Evolutionary conservation across 768 basidiomycete genomes (phyloP).

Genomic region (Brasilioporus rufonigricans): DNA sequence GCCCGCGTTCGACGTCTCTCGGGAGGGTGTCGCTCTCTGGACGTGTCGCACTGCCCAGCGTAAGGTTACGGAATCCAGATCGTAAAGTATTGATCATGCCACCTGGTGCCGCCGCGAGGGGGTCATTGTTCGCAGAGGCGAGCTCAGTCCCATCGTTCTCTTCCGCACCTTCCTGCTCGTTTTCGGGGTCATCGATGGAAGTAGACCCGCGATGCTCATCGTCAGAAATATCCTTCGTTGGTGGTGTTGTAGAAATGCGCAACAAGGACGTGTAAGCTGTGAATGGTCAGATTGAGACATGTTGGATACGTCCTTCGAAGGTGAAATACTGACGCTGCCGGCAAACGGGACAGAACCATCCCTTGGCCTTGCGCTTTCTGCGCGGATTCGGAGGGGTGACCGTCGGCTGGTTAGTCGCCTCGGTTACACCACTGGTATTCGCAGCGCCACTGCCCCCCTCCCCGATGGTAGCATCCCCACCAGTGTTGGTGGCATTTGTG

Average conservation of each 20-base stretch:
- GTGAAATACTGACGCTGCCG: constrained; percentile 73
- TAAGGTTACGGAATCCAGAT: constrained; percentile 27
- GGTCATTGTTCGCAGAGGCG: constrained; percentile 4
- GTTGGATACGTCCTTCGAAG: neutral
- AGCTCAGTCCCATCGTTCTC: neutral
- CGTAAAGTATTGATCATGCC: constrained; percentile 27
- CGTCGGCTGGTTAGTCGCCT: constrained; percentile 21
- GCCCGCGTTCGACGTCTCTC: constrained; percentile 28
- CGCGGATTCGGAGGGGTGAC: constrained; percentile 44
- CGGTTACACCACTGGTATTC: constrained; percentile 22
- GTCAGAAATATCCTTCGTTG: constrained; percentile 40
- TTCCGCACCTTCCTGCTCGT: constrained; percentile 18
- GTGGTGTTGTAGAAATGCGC: constrained; percentile 71
- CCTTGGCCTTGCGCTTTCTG: constrained; percentile 91
- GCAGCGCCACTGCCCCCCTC: constrained; percentile 18
- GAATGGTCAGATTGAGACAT: neutral
- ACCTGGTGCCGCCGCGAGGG: constrained; percentile 8
- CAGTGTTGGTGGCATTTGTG: constrained; percentile 28
- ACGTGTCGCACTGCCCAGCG: constrained; percentile 13
- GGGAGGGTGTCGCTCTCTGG: constrained; percentile 28
- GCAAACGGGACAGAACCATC: constrained; percentile 97
- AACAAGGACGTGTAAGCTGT: constrained; percentile 86
- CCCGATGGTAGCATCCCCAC: constrained; percentile 22
- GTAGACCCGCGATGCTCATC: constrained; percentile 27
- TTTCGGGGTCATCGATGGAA: constrained; percentile 28